phyloP scores from a whole-genome alignment of 345 rosid genomes.

The Gossypium anomalum region DNA sequence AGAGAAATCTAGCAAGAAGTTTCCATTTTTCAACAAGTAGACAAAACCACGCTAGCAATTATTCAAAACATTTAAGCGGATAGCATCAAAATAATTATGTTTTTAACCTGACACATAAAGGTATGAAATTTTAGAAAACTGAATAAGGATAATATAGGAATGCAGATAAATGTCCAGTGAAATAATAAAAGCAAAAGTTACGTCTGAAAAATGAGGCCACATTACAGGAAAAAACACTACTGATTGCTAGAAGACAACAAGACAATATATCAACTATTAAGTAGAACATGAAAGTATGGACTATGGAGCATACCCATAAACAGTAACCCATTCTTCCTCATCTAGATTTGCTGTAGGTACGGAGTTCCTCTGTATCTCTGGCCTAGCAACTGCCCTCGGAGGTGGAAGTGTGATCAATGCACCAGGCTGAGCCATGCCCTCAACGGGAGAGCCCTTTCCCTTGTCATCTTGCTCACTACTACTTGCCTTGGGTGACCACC shows the following conservation, averaged over 20 bases:
- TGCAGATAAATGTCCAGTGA: neutral
- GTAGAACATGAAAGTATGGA: constrained; percentile 4
- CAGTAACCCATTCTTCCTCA: constrained; percentile 98
- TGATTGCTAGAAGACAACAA: neutral
- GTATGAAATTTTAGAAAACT: neutral
- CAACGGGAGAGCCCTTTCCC: constrained; percentile 86
- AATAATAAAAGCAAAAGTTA: neutral
- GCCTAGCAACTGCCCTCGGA: constrained; percentile 93
- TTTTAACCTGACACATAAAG: neutral
- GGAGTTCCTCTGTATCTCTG: constrained; percentile 67
- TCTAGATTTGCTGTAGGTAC: constrained; percentile 70
- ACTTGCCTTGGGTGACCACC: constrained; percentile 74
- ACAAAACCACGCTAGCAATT: neutral
- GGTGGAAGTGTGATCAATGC: constrained; percentile 86
- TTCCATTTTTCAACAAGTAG: neutral
- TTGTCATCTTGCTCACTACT: constrained; percentile 70
- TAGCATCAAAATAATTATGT: neutral
- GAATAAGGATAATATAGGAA: neutral
- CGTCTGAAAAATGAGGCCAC: neutral
- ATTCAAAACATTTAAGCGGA: neutral
- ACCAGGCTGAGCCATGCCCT: constrained; percentile 83
- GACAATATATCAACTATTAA: neutral
- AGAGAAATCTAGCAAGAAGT: neutral
- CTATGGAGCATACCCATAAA: constrained; percentile 65
- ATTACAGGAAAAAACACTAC: neutral